Evolutionary conservation across 495 filamentous ascomycete genomes (phyloP).

Genomic region (Talaromyces liani): DNA sequence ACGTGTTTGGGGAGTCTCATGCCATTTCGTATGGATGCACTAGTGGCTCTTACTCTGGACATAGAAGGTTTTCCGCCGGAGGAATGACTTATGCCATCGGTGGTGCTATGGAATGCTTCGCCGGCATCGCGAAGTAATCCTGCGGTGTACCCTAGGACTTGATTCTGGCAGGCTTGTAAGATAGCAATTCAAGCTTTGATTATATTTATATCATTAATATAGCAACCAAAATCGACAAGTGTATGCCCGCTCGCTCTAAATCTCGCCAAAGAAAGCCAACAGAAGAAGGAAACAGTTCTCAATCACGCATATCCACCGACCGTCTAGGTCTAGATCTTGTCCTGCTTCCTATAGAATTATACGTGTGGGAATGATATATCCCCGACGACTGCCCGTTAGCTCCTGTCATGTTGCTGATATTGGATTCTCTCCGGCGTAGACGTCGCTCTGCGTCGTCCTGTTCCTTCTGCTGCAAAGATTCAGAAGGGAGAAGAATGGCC

Average conservation of each 20-base stretch:
- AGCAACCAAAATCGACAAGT: neutral
- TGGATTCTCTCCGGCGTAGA: slow-evolving; percentile 48
- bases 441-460: slow-evolving; percentile 49
- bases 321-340: slow-evolving; percentile 4
- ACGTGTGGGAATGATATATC: neutral
- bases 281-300: neutral
- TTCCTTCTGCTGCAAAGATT: slow-evolving; percentile 65
- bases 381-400: slow-evolving; percentile 14
- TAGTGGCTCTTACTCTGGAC: no score
- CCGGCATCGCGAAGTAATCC: neutral
- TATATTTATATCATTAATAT: neutral
- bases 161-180: neutral
- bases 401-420: slow-evolving; percentile 34
- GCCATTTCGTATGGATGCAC: no score
- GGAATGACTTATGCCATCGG: no score
- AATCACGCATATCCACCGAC: neutral
- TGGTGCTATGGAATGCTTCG: no score
- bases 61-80: no score
- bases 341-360: neutral
- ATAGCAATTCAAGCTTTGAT: neutral
- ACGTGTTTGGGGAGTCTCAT: no score
- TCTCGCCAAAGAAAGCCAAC: neutral
- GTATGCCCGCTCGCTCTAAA: neutral
- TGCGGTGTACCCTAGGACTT: neutral
- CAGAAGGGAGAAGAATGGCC: slow-evolving; percentile 76